A percentile compares a stretch with the other conserved stretches of the same genome.
Conservation (phyloP, 495 filamentous ascomycete species). For the Aspergillus leporis region DNA sequence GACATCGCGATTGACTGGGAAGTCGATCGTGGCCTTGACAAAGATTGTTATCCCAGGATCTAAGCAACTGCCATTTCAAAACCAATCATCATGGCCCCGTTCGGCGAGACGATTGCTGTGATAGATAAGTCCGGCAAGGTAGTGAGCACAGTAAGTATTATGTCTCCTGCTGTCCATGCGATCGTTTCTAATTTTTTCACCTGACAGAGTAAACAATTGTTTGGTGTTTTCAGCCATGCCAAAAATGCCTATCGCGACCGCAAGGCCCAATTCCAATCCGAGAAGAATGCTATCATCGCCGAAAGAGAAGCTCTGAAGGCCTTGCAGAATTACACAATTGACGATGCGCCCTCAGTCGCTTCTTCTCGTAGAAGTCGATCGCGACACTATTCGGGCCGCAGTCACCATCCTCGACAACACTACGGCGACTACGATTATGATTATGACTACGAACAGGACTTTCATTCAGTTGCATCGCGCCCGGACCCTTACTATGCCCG, state of each 20-base stretch:
- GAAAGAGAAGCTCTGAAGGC: constrained; percentile 52
- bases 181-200: background rate
- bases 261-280: constrained; percentile 72
- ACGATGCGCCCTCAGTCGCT: constrained; percentile 51
- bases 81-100: constrained; percentile 38
- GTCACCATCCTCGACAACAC: constrained; percentile 21
- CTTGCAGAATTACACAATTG: constrained; percentile 48
- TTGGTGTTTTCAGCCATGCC: constrained; percentile 85
- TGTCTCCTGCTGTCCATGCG: background rate
- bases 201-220: constrained; percentile 78
- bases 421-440: constrained; percentile 10
- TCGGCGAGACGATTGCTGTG: constrained; percentile 79
- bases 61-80: constrained; percentile 13
- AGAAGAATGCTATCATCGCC: constrained; percentile 57
- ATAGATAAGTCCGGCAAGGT: constrained; percentile 92
- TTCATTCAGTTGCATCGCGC: constrained; percentile 24
- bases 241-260: constrained; percentile 80
- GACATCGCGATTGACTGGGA: constrained; percentile 11
- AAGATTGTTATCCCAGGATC: background rate
- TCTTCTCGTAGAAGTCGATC: constrained; percentile 44
- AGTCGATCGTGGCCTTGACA: constrained; percentile 4
- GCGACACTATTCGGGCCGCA: constrained; percentile 35
- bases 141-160: constrained; percentile 74
- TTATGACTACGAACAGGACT: constrained; percentile 39
- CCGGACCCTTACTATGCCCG: constrained; percentile 23